Conservation (phyloP, 805 yeast genomes). For the Grigorovia humatica region DNA sequence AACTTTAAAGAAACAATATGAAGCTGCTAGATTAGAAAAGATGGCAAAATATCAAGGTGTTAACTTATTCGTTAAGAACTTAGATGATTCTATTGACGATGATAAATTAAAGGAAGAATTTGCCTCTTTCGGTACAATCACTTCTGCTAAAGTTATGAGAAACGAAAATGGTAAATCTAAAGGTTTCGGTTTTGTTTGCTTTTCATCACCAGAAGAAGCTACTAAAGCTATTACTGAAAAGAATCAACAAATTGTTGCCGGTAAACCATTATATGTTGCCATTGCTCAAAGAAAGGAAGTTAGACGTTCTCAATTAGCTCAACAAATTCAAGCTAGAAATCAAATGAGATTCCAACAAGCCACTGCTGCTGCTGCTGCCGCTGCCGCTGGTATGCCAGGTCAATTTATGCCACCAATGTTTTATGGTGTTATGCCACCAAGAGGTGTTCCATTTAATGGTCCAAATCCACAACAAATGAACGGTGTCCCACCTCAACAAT, state of each 20-base stretch:
- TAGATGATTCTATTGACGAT: slow-evolving; percentile 87
- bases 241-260: slow-evolving; percentile 92
- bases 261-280: slow-evolving; percentile 96
- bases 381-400: slow-evolving; percentile 32
- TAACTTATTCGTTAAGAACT: slow-evolving; percentile 91
- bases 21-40: slow-evolving; percentile 83
- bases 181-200: slow-evolving; percentile 98
- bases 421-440: slow-evolving; percentile 56
- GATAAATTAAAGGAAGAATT: slow-evolving; percentile 88
- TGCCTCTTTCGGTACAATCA: slow-evolving; percentile 85
- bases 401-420: slow-evolving; percentile 34
- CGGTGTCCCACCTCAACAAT: slow-evolving; percentile 60
- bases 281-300: slow-evolving; percentile 98
- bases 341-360: slow-evolving; percentile 98
- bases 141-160: slow-evolving; percentile 93
- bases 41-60: slow-evolving; percentile 94
- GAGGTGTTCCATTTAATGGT: slow-evolving; percentile 72
- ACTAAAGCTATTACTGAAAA: slow-evolving; percentile 96
- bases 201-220: slow-evolving; percentile 97
- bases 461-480: slow-evolving; percentile 77
- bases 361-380: slow-evolving; percentile 40
- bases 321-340: slow-evolving; percentile 96
- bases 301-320: slow-evolving; percentile 92
- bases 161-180: slow-evolving; percentile 91
- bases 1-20: slow-evolving; percentile 91